Percentiles rank a stretch among this genome's conserved stretches.
These are phyloP conservation scores for Malus domestica DNA, from an alignment of 306 rosid genomes.

Conservation along the genomic window DNA sequence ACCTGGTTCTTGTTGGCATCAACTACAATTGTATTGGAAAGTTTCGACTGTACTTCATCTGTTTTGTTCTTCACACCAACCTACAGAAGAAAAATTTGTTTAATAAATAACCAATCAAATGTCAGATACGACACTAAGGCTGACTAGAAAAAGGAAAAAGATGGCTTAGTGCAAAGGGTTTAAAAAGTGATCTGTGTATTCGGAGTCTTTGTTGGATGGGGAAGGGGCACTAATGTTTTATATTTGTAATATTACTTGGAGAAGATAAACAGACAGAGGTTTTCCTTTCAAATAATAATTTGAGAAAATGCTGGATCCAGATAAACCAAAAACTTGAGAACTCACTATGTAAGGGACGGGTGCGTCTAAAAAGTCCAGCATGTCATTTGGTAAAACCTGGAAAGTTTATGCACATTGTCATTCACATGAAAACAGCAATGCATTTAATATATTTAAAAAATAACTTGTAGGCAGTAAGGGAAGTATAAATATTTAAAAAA, in stretches of 20 bases:
- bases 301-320: neutral
- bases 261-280: neutral
- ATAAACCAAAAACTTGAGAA: slow-evolving; percentile 14
- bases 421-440: slow-evolving; percentile 8
- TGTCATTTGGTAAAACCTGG: slow-evolving; percentile 91
- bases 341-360: slow-evolving; percentile 97
- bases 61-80: slow-evolving; percentile 84
- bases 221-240: neutral
- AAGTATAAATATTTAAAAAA: slow-evolving; percentile 14
- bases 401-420: slow-evolving; percentile 26
- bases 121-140: neutral
- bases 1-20: slow-evolving; percentile 95
- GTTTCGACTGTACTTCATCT: slow-evolving; percentile 76
- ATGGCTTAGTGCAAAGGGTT: neutral
- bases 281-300: neutral
- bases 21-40: slow-evolving; percentile 57
- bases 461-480: slow-evolving; percentile 1
- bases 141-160: neutral
- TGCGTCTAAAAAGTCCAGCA: slow-evolving; percentile 98
- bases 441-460: neutral
- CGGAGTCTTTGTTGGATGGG: neutral
- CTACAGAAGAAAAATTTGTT: slow-evolving; percentile 22
- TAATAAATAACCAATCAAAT: neutral
- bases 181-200: neutral
- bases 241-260: neutral